A percentile compares a stretch with the other conserved stretches of the same genome.
phyloP scores from a whole-genome alignment of 176 grass and related monocot species.

The Hsuehochloa calcarea region DNA sequence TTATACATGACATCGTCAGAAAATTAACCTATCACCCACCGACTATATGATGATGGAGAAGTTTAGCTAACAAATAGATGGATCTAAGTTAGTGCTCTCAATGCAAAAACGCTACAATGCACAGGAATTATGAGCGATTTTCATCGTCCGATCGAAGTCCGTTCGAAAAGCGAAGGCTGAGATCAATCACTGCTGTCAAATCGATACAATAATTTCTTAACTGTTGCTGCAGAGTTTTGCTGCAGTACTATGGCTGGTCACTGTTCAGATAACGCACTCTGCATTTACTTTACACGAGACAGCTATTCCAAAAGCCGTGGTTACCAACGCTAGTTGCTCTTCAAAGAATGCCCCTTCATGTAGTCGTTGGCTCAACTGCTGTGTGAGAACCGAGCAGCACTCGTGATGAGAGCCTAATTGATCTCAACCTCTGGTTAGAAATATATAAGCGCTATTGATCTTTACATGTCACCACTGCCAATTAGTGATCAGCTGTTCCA shows the following conservation, averaged over 20 bases:
- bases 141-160: too few species aligned
- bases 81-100: too few species aligned
- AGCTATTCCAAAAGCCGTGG: slow-evolving; percentile 38
- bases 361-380: slow-evolving; percentile 23
- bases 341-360: slow-evolving; percentile 26
- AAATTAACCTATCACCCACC: slow-evolving; percentile 44
- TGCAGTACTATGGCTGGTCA: too few species aligned
- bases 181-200: too few species aligned
- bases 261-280: too few species aligned
- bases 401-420: slow-evolving; percentile 16
- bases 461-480: slow-evolving; percentile 45
- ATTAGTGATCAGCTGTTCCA: slow-evolving; percentile 34
- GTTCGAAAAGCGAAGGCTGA: too few species aligned
- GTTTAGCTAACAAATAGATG: slow-evolving; percentile 39
- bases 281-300: slow-evolving; percentile 49
- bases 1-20: slow-evolving; percentile 48
- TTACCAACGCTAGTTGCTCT: slow-evolving; percentile 36
- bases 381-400: slow-evolving; percentile 24
- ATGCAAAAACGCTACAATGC: too few species aligned
- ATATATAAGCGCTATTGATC: slow-evolving; percentile 35
- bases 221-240: too few species aligned
- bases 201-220: too few species aligned
- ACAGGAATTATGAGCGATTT: too few species aligned
- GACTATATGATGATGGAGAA: slow-evolving; percentile 33
- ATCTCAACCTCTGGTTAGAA: slow-evolving; percentile 45